Conservation (phyloP, 177 flowering plant genomes). For the Tripterygium wilfordii region DNA sequence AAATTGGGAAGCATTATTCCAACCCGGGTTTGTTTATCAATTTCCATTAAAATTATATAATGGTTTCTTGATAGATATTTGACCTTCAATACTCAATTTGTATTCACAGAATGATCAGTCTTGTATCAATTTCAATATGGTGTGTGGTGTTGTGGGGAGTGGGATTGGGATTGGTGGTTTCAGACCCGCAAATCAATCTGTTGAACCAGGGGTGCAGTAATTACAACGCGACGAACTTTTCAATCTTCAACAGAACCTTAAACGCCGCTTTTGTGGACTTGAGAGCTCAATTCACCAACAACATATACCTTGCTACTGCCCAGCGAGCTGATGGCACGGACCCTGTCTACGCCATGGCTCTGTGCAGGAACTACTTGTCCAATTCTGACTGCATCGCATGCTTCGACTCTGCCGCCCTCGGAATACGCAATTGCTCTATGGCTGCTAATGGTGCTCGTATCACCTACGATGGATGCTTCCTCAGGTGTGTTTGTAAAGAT, state of each 20-base stretch:
- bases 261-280: conserved; percentile 26
- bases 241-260: conserved; percentile 25
- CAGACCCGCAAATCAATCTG: conserved; percentile 30
- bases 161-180: no score
- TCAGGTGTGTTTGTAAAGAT: conserved; percentile 23
- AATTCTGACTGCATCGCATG: conserved; percentile 25
- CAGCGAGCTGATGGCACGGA: conserved; percentile 13
- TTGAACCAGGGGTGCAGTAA: conserved; percentile 34
- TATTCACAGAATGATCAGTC: no score
- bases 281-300: conserved; percentile 4
- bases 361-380: conserved; percentile 31
- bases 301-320: conserved; percentile 20
- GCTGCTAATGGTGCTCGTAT: conserved; percentile 31
- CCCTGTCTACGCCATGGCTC: conserved; percentile 27
- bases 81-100: no score
- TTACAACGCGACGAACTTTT: conserved; percentile 19
- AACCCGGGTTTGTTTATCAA: no score
- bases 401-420: conserved; percentile 13
- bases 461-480: conserved; percentile 32
- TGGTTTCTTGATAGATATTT: no score
- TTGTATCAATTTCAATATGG: no score
- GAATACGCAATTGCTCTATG: conserved; percentile 29
- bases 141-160: background rate
- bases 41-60: no score
- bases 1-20: no score